Evolutionary conservation across 2,329 filamentous ascomycete species (phyloP).

Genomic region (Pleurostoma richardsiae): DNA sequence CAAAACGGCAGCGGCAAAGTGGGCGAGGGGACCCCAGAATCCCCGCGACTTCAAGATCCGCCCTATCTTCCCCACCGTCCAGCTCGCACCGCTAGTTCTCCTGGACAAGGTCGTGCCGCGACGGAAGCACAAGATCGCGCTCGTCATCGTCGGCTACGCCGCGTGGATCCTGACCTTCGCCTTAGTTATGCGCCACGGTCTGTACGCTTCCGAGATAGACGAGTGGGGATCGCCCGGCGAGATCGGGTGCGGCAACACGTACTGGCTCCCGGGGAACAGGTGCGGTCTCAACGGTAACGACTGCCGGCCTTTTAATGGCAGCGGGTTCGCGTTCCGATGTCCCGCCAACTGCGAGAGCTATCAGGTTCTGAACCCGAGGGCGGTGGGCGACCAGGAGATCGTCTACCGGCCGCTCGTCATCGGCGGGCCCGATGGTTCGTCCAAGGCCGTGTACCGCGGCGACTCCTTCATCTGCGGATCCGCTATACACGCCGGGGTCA

Average conservation of each 20-base stretch:
- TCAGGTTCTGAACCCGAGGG: constrained; percentile 64
- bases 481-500: constrained; percentile 69
- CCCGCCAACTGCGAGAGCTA: constrained; percentile 65
- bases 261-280: constrained; percentile 65
- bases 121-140: constrained; percentile 49
- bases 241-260: constrained; percentile 63
- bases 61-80: constrained; percentile 60
- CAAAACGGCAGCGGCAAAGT: constrained; percentile 34
- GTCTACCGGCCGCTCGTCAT: constrained; percentile 62
- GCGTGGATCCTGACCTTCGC: constrained; percentile 67
- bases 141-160: constrained; percentile 56
- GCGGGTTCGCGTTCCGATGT: constrained; percentile 68
- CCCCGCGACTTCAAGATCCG: constrained; percentile 47
- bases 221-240: constrained; percentile 62
- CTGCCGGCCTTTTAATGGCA: constrained; percentile 70
- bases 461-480: constrained; percentile 76
- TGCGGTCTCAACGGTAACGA: constrained; percentile 71
- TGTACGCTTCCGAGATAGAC: constrained; percentile 53
- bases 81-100: constrained; percentile 60
- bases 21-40: constrained; percentile 52
- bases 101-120: constrained; percentile 59
- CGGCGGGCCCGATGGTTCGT: constrained; percentile 49
- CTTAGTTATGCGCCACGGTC: constrained; percentile 61
- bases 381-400: constrained; percentile 66
- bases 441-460: constrained; percentile 67